A percentile compares a stretch with the other conserved stretches of the same genome.
These are phyloP conservation scores for Curvularia hawaiiensis DNA, from an alignment of 2,329 filamentous ascomycete genomes.

Conservation along the genomic window DNA sequence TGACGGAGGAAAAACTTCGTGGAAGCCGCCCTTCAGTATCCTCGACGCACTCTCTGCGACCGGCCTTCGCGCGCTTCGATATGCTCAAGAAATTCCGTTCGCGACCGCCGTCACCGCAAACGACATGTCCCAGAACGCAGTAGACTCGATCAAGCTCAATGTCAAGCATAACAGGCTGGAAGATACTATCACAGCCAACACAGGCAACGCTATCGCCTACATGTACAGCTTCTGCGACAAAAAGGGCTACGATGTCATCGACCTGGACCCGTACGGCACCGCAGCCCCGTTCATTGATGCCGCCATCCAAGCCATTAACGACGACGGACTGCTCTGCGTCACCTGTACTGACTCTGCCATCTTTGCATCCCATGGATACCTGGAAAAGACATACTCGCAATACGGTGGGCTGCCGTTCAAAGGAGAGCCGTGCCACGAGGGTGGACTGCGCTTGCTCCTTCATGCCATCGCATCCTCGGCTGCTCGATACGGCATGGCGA, in stretches of 20 bases:
- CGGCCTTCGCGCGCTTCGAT: conserved; percentile 86
- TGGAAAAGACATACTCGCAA: conserved; percentile 91
- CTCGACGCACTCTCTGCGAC: conserved; percentile 95
- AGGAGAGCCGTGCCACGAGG: conserved; percentile 85
- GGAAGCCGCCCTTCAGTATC: conserved; percentile 59
- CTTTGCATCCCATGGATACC: conserved; percentile 91
- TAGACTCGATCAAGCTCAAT: conserved; percentile 82
- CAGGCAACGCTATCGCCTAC: conserved; percentile 83
- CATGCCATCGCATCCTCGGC: conserved; percentile 81
- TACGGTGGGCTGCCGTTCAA: conserved; percentile 91
- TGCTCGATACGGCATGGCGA: conserved; percentile 81
- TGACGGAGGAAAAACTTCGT: conserved; percentile 14
- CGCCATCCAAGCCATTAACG: conserved; percentile 82
- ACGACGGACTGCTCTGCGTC: conserved; percentile 89
- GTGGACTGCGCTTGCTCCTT: conserved; percentile 82
- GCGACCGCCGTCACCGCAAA: conserved; percentile 84
- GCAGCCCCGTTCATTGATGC: conserved; percentile 92
- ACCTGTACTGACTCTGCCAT: conserved; percentile 97
- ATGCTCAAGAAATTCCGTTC: conserved; percentile 88
- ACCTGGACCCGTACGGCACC: conserved; percentile 94
- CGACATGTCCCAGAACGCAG: conserved; percentile 79
- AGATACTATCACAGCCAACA: conserved; percentile 72
- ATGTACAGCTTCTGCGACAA: conserved; percentile 79
- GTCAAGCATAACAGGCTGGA: conserved; percentile 79
- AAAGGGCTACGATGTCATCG: conserved; percentile 82